Percentiles rank a stretch among this genome's conserved stretches.
These are phyloP conservation scores for Odontarrhena argentea DNA, from an alignment of 345 rosid species.

Conservation along the genomic window DNA sequence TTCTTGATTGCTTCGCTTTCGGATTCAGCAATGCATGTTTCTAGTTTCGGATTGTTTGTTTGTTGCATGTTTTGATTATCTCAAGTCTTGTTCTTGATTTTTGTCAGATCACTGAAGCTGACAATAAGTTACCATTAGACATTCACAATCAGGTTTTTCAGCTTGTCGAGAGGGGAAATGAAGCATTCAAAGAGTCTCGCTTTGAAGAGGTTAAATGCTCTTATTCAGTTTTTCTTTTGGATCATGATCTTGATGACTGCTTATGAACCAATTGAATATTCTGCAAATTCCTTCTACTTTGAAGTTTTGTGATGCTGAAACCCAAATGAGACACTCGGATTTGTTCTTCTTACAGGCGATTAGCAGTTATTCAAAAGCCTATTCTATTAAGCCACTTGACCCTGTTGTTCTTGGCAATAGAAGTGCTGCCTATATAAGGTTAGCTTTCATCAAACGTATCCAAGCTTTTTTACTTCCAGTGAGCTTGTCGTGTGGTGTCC, in stretches of 20 bases:
- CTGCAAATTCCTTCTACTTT: not conserved
- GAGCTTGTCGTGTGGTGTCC: conserved; percentile 16
- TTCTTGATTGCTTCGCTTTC: not conserved
- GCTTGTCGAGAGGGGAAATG: conserved; percentile 67
- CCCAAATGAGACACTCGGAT: not conserved
- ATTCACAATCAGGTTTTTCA: conserved; percentile 60
- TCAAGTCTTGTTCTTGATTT: conserved; percentile 13
- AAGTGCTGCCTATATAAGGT: conserved; percentile 85
- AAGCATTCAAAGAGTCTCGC: conserved; percentile 59
- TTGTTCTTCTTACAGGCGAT: conserved; percentile 59
- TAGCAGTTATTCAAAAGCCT: conserved; percentile 74
- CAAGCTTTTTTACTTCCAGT: conserved; percentile 9
- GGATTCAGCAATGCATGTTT: conserved; percentile 26
- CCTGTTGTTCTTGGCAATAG: conserved; percentile 80
- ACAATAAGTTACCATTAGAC: conserved; percentile 62
- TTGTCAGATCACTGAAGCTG: conserved; percentile 72
- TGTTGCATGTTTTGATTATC: conserved; percentile 18
- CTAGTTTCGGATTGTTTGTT: not conserved
- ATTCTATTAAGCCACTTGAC: conserved; percentile 67
- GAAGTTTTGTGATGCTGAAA: conserved; percentile 19
- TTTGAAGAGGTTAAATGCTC: conserved; percentile 65
- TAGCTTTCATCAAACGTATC: conserved; percentile 10
- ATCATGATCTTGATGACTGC: not conserved
- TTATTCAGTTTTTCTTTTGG: not conserved
- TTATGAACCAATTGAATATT: not conserved